Evolutionary conservation across 768 basidiomycete species (phyloP).

Genomic region (Trametes punicea): DNA sequence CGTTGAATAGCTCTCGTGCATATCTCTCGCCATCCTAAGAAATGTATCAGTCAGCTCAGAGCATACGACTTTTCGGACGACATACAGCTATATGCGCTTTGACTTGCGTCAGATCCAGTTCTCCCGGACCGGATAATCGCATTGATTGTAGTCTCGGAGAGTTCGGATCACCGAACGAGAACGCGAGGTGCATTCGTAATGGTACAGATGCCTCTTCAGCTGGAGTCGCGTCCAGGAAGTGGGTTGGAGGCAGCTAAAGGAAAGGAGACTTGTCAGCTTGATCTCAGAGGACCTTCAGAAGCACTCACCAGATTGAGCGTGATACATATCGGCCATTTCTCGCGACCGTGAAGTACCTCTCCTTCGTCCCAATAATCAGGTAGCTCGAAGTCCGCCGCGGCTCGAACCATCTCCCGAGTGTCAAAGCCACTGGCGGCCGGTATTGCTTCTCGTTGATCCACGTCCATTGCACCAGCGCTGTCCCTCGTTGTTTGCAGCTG

Average conservation of each 20-base stretch:
- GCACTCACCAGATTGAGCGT: constrained; percentile 76
- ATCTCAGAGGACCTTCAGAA: too few species aligned
- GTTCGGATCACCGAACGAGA: constrained; percentile 48
- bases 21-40: constrained; percentile 65
- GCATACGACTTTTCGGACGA: not conserved
- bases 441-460: constrained; percentile 37
- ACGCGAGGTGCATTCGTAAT: constrained; percentile 57
- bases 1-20: constrained; percentile 51
- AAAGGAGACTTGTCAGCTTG: too few species aligned
- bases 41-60: not conserved
- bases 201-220: constrained; percentile 71
- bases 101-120: constrained; percentile 47
- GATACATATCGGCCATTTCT: constrained; percentile 71
- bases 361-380: constrained; percentile 89
- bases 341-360: constrained; percentile 55
- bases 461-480: constrained; percentile 49
- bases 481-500: constrained; percentile 17
- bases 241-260: constrained; percentile 49
- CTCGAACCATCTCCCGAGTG: constrained; percentile 42
- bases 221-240: constrained; percentile 72
- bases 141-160: constrained; percentile 54
- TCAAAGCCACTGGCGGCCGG: constrained; percentile 49
- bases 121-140: constrained; percentile 60
- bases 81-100: constrained; percentile 54
- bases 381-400: constrained; percentile 79